These are phyloP conservation scores for Pestalotiopsis sp. DNA, from an alignment of 2,329 filamentous ascomycete genomes.

Conservation along the genomic window DNA sequence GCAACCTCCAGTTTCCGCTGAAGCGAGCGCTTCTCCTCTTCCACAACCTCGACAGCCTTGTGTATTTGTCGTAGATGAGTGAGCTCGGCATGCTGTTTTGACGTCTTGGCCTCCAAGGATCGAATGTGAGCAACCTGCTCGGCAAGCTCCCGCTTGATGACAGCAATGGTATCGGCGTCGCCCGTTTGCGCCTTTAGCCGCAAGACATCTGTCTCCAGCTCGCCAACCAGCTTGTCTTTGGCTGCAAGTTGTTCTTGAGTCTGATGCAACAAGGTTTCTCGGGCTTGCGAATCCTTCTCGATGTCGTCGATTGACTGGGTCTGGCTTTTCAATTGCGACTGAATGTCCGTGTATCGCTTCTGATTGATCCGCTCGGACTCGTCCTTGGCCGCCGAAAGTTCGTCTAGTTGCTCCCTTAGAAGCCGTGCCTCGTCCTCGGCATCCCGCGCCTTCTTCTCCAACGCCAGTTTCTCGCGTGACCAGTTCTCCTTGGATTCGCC, in stretches of 20 bases:
- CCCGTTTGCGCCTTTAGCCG: slow-evolving; percentile 84
- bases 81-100: slow-evolving; percentile 79
- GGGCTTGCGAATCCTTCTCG: slow-evolving; percentile 59
- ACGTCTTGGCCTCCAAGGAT: slow-evolving; percentile 77
- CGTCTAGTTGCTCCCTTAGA: slow-evolving; percentile 81
- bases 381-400: slow-evolving; percentile 64
- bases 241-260: slow-evolving; percentile 70
- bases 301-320: slow-evolving; percentile 58
- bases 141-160: slow-evolving; percentile 85
- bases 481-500: slow-evolving; percentile 52
- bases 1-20: slow-evolving; percentile 78
- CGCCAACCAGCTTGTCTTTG: slow-evolving; percentile 71
- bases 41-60: slow-evolving; percentile 89
- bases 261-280: slow-evolving; percentile 59
- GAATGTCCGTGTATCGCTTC: slow-evolving; percentile 56
- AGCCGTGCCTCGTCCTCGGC: slow-evolving; percentile 73
- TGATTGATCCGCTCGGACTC: slow-evolving; percentile 69
- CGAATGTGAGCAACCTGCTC: slow-evolving; percentile 94
- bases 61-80: slow-evolving; percentile 79
- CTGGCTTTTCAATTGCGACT: slow-evolving; percentile 51
- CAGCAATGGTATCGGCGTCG: slow-evolving; percentile 80
- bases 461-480: slow-evolving; percentile 61
- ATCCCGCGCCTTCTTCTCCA: slow-evolving; percentile 72
- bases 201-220: slow-evolving; percentile 82
- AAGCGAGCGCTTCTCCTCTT: slow-evolving; percentile 89